Evolutionary conservation across 169 alveolate species (phyloP).

Genomic region (Plasmodium inui): DNA sequence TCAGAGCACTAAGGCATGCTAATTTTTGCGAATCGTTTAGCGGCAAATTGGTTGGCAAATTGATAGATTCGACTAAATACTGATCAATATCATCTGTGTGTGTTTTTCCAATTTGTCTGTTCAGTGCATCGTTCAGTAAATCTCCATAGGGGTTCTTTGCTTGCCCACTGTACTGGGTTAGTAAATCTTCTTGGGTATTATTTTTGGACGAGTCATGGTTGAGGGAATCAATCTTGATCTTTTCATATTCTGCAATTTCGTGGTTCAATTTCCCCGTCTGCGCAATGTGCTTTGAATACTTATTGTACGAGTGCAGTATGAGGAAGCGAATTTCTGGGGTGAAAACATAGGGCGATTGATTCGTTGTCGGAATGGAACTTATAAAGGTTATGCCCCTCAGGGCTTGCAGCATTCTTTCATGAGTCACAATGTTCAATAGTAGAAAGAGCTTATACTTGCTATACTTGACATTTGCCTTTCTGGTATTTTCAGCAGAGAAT

Average conservation of each 20-base stretch:
- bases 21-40: slow-evolving; percentile 81
- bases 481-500: slow-evolving; percentile 72
- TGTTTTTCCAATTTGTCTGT: slow-evolving; percentile 70
- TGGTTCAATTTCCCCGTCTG: slow-evolving; percentile 64
- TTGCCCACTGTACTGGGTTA: slow-evolving; percentile 45
- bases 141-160: slow-evolving; percentile 74
- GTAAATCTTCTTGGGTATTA: slow-evolving; percentile 35
- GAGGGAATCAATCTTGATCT: slow-evolving; percentile 63
- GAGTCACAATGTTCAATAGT: slow-evolving; percentile 67
- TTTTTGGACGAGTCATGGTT: slow-evolving; percentile 37
- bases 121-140: slow-evolving; percentile 49
- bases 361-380: slow-evolving; percentile 64
- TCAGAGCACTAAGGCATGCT: slow-evolving; percentile 81
- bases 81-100: slow-evolving; percentile 58
- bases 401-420: slow-evolving; percentile 84
- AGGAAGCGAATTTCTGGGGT: slow-evolving; percentile 74
- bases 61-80: slow-evolving; percentile 58
- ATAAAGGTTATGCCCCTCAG: slow-evolving; percentile 78
- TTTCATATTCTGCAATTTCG: slow-evolving; percentile 49
- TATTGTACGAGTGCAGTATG: slow-evolving; percentile 55
- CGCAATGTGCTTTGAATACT: slow-evolving; percentile 60
- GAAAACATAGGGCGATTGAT: slow-evolving; percentile 73
- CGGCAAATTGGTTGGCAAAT: slow-evolving; percentile 78
- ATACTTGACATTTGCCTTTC: slow-evolving; percentile 66
- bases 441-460: slow-evolving; percentile 58